Evolutionary conservation across 352 stramenopile genomes (phyloP), one percentile per base, ranked within the genome.

Genomic region (Pythium folliculosum): DNA sequence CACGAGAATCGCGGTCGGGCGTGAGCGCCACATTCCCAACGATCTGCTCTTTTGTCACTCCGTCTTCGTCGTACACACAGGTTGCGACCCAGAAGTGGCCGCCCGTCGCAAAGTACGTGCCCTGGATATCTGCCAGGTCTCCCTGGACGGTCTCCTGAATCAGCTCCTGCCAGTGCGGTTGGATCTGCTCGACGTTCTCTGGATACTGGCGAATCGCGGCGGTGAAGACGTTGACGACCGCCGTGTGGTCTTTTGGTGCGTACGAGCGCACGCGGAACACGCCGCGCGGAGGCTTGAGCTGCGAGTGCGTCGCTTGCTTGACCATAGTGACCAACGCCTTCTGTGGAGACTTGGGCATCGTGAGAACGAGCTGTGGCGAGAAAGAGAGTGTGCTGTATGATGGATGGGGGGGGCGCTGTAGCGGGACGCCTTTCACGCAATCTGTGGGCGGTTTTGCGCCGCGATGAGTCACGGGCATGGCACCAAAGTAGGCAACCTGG

Each of bases 71-170:
- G 27, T 32, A 5, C 27, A 6, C 27, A 32, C 27, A 49, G 5
- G 64, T 77, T 52, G 71, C 76, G 43, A 84, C 77, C 75, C 76
- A 86, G 44, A 60, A 66, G 17, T 66, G 60, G 37, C 60, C 60
- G 35, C 49, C 60, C 0, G 22, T n/a, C 37, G 13, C 17, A n/a
- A 60, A 53, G 35, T 66, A 66, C 21, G 48, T 45, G 21, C 35
- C 23, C 37, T 59, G 32, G 27, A 65, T 65, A n/a, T 35, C 40
- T 13, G 21, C 45, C 5, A 65, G 25, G 21, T 65, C 58, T 0
- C 3, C 37, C 4, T 13, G 17, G 14, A 65, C 21, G 22, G 45
- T 57, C 13, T 54, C 13, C 16, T 57, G 19, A 6, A 65, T 23
- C 13, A 57, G 51, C 32, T 57, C 12, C 21, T 40, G 5, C 32